Base-by-base conservation (phyloP, 352 stramenopile species). In the Globisporangium splendens region DNA sequence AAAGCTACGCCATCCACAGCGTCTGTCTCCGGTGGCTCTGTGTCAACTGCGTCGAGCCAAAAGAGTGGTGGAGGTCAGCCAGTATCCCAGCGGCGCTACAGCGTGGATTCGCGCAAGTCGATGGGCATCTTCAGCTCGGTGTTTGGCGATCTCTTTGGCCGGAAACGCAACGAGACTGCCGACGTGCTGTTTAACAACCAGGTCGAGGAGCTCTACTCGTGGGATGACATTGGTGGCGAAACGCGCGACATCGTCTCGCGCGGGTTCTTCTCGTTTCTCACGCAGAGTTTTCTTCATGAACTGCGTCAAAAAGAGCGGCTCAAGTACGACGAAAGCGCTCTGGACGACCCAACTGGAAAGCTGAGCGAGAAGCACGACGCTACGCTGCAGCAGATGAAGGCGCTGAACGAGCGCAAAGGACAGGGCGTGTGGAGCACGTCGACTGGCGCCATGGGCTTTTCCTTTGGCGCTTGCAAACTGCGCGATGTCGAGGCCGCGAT, bases 61-160 rank as follows among this genome's bases (percentile, higher is more conserved):
- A 35, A 35, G 28, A 35, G 28, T 35, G 7, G 2, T 35, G 28
- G 28, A 35, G 28, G 28, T 35, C 28, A 35, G 7, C 10, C 5
- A 6, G 28, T 35, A 10, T 8, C 28, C 33, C 60, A 76, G 22
- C 65, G 78, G 8, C 83, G 77, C 54, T 83, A 83, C 56, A 88
- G 68, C 42, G 72, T 88, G 28, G 77, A 91, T 53, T 65, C 69
- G 10, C 74, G 72, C 12, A 75, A 73, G 15, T 72, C 70, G 1
- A 67, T 73, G 31, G 65, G 76, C 39, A 69, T 89, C 18, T 83
- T 91, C 50, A 72, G 72, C 10, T 75, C 73, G 1, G 73, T 93
- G 24, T 83, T 93, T 56, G 73, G 69, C 22, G 79, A 93, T 59
- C 66, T 89, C 21, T 91, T 93, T 70, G 77, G 83, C 3, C 68